Evolutionary conservation across 371 early-diverging fungal species (phyloP).

Genomic region (Actinomortierella ambigua): DNA sequence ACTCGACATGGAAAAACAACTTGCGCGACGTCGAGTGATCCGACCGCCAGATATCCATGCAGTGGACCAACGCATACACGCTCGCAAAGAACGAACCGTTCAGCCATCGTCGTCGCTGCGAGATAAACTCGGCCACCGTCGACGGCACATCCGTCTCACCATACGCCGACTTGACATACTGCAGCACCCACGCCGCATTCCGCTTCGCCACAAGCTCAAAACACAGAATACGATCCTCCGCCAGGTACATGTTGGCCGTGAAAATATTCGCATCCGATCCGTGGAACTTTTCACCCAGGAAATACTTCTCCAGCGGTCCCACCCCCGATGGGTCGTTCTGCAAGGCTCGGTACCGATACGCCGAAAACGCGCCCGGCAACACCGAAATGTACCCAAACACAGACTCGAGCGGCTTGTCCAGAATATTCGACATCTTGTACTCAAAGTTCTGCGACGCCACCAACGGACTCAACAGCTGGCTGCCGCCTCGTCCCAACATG

Average conservation of each 20-base stretch:
- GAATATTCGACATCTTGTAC: constrained; percentile 87
- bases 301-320: constrained; percentile 79
- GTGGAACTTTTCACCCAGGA: constrained; percentile 78
- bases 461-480: constrained; percentile 63
- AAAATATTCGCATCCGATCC: constrained; percentile 64
- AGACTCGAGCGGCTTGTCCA: constrained; percentile 87
- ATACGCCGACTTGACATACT: constrained; percentile 67
- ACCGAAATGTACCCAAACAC: constrained; percentile 87
- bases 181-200: constrained; percentile 69
- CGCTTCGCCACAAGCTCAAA: constrained; percentile 84
- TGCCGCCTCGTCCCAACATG: constrained; percentile 60
- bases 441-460: constrained; percentile 87
- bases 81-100: constrained; percentile 85
- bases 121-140: constrained; percentile 80
- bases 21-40: constrained; percentile 69
- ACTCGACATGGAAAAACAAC: constrained; percentile 64
- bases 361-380: constrained; percentile 85
- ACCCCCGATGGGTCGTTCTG: constrained; percentile 62
- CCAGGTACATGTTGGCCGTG: constrained; percentile 77
- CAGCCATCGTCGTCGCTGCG: constrained; percentile 89
- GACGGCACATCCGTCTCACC: constrained; percentile 90
- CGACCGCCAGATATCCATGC: constrained; percentile 63
- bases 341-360: constrained; percentile 78
- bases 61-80: constrained; percentile 62
- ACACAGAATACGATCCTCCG: constrained; percentile 89